Conservation (phyloP, 1,284 basidiomycete species). For the Volvariella surrecta region DNA sequence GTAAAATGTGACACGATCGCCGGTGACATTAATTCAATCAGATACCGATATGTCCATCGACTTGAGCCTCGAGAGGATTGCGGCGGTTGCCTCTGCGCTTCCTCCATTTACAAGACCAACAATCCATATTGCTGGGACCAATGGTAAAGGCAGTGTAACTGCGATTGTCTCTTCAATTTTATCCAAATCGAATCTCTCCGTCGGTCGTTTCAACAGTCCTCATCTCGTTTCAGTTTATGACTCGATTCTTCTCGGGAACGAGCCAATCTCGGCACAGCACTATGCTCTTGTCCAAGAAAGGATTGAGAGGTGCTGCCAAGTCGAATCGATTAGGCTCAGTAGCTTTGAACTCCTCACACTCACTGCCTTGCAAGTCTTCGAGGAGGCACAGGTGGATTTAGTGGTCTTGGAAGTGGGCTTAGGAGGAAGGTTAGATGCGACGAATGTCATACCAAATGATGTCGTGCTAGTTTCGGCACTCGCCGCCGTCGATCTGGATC, state of each 20-base stretch:
- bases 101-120: constrained; percentile 73
- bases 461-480: constrained; percentile 74
- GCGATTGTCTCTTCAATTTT: constrained; percentile 79
- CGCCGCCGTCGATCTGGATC: constrained; percentile 86
- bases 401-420: constrained; percentile 92
- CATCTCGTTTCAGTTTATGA: constrained; percentile 81
- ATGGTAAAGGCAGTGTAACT: constrained; percentile 94
- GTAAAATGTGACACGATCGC: no score
- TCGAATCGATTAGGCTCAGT: constrained; percentile 43
- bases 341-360: constrained; percentile 84
- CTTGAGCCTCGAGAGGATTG: constrained; percentile 70
- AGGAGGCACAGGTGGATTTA: constrained; percentile 62
- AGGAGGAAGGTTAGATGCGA: constrained; percentile 90
- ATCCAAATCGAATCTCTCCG: constrained; percentile 37
- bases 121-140: constrained; percentile 91
- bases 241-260: constrained; percentile 64
- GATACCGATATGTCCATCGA: constrained; percentile 56
- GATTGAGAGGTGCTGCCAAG: constrained; percentile 45
- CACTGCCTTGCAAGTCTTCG: constrained; percentile 69
- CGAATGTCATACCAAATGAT: constrained; percentile 75
- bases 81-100: constrained; percentile 47
- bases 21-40: no score
- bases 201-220: constrained; percentile 90
- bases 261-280: constrained; percentile 37
- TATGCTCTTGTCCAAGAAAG: constrained; percentile 44